phyloP scores from a whole-genome alignment of 371 early-diverging fungal genomes.

The Mucor saturninus region DNA sequence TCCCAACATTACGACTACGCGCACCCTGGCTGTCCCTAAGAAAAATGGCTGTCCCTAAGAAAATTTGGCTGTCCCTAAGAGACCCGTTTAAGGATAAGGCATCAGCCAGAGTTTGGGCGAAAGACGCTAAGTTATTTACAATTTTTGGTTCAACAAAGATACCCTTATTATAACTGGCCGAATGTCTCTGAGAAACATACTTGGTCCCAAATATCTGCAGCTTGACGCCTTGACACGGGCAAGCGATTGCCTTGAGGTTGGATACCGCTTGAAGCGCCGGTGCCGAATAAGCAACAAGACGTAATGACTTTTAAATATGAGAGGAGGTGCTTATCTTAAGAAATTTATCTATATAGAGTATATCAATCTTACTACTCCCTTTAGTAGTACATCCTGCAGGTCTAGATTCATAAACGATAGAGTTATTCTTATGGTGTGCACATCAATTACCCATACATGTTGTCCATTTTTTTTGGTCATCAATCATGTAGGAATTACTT shows the following conservation, averaged over 20 bases:
- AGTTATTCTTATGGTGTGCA: background rate
- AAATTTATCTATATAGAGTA: background rate
- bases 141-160: constrained; percentile 12
- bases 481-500: background rate
- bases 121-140: constrained; percentile 18
- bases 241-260: constrained; percentile 19
- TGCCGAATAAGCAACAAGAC: constrained; percentile 11
- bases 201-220: constrained; percentile 12
- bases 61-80: too few relatives aligned
- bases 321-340: constrained; percentile 13
- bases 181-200: constrained; percentile 13
- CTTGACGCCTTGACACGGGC: constrained; percentile 18
- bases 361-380: constrained; percentile 13
- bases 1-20: too few relatives aligned
- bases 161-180: constrained; percentile 20
- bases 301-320: constrained; percentile 15
- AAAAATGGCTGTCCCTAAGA: too few relatives aligned
- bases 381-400: constrained; percentile 8
- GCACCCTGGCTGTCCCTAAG: too few relatives aligned
- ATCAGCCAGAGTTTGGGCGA: constrained; percentile 20
- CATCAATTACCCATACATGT: constrained; percentile 4
- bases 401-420: constrained; percentile 7
- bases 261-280: constrained; percentile 7
- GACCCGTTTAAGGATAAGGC: constrained; percentile 18
- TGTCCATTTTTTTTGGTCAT: constrained; percentile 8